phyloP scores from a whole-genome alignment of 2,329 filamentous ascomycete genomes.

The Epichloe elymi region DNA sequence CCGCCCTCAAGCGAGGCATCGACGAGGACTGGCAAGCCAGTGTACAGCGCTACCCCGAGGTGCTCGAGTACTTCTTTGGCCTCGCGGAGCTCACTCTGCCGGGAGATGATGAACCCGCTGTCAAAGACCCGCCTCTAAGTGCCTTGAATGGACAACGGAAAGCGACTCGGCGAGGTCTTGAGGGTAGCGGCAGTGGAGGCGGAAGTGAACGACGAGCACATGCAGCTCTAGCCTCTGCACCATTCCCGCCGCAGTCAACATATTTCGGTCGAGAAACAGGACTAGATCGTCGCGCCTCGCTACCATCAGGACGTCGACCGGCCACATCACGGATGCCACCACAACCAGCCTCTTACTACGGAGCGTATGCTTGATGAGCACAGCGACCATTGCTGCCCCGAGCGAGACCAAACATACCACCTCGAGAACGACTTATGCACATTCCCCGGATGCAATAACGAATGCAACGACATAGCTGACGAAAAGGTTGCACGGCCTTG shows the following conservation, averaged over 20 bases:
- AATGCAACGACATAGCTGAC: conserved; percentile 1
- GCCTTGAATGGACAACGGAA: conserved; percentile 37
- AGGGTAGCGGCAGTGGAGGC: background rate
- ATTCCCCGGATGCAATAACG: background rate
- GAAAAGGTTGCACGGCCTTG: background rate
- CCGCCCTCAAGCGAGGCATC: conserved; percentile 56
- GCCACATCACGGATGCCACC: conserved; percentile 1
- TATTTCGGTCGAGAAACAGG: conserved; percentile 1
- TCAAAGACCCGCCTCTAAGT: conserved; percentile 47
- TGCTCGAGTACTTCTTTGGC: conserved; percentile 69
- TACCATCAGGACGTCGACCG: conserved; percentile 2
- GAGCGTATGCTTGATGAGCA: background rate
- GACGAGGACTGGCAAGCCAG: conserved; percentile 68
- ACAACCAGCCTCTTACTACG: conserved; percentile 2
- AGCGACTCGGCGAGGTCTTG: conserved; percentile 25
- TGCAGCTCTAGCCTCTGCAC: background rate
- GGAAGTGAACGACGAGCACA: conserved; percentile 2
- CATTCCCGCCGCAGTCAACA: background rate
- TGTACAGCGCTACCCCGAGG: conserved; percentile 65
- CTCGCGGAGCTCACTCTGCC: conserved; percentile 56
- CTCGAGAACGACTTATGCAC: background rate
- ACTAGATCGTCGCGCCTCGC: conserved; percentile 1
- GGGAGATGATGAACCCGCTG: conserved; percentile 43
- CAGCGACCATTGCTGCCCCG: background rate
- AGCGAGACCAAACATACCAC: background rate